These are phyloP conservation scores for Noccaea caerulescens DNA, from an alignment of 345 rosid species.

Conservation along the genomic window DNA sequence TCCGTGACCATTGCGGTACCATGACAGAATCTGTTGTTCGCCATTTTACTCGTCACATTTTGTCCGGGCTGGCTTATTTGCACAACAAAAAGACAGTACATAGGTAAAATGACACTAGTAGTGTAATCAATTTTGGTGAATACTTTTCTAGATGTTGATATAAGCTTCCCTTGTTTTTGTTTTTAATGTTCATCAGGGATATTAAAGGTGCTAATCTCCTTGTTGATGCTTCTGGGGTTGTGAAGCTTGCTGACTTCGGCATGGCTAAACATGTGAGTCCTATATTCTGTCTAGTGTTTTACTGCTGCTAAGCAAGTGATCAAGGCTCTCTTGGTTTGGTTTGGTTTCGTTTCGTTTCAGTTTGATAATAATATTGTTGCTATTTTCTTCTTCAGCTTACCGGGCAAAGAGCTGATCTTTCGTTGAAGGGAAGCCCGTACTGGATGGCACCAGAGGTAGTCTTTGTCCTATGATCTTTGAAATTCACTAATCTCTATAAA, in stretches of 20 bases:
- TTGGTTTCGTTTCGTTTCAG: slow-evolving; percentile 1
- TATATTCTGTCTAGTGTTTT: slow-evolving; percentile 7
- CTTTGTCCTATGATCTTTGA: slow-evolving; percentile 3
- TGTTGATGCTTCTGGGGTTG: slow-evolving; percentile 93
- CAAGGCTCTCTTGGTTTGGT: neutral
- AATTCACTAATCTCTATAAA: neutral
- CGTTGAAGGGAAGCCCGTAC: slow-evolving; percentile 93
- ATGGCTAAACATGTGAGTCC: slow-evolving; percentile 95
- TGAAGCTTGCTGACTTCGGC: slow-evolving; percentile 97
- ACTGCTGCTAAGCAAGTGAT: slow-evolving; percentile 3
- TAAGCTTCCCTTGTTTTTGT: slow-evolving; percentile 5
- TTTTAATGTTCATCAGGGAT: slow-evolving; percentile 58
- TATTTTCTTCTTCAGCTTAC: slow-evolving; percentile 61
- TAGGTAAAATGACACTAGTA: slow-evolving; percentile 53
- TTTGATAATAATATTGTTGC: slow-evolving; percentile 11
- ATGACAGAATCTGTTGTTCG: slow-evolving; percentile 93
- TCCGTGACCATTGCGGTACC: slow-evolving; percentile 88
- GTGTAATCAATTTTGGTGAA: slow-evolving; percentile 20
- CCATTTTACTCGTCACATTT: slow-evolving; percentile 89
- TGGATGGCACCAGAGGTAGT: slow-evolving; percentile 99
- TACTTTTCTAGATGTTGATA: slow-evolving; percentile 18
- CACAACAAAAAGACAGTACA: slow-evolving; percentile 91
- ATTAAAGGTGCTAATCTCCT: slow-evolving; percentile 98
- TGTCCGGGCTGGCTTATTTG: slow-evolving; percentile 87
- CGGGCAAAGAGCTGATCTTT: slow-evolving; percentile 87